These are phyloP conservation scores for Tuber umbilicatum DNA, from an alignment of 495 filamentous ascomycete species.

Conservation along the genomic window DNA sequence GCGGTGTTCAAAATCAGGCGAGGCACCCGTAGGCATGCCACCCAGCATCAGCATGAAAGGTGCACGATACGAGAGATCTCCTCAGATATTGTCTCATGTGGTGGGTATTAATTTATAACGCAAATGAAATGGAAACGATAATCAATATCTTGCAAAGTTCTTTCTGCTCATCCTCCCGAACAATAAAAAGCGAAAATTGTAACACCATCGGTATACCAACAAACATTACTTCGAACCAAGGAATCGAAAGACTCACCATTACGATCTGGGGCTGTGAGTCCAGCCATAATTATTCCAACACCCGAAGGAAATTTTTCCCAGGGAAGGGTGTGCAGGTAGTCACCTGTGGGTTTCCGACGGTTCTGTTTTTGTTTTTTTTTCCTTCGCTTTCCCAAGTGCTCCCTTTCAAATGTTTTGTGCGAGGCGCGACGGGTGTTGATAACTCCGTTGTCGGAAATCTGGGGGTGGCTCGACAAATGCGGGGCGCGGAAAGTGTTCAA, in stretches of 20 bases:
- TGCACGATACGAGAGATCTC: constrained; percentile 7
- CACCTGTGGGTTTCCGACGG: background rate
- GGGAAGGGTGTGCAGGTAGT: background rate
- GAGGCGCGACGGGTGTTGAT: background rate
- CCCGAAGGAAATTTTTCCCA: background rate
- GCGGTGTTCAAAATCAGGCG: constrained; percentile 15
- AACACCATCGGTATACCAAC: constrained; percentile 15
- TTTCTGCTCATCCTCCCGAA: constrained; percentile 24
- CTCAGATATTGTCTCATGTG: constrained; percentile 3
- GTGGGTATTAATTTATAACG: constrained; percentile 1
- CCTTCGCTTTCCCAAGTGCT: background rate
- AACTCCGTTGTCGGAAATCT: background rate
- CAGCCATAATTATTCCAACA: constrained; percentile 19
- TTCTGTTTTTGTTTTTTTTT: background rate
- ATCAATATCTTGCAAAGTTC: constrained; percentile 17
- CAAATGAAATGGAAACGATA: constrained; percentile 19
- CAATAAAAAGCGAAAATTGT: constrained; percentile 3
- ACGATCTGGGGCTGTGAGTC: constrained; percentile 21
- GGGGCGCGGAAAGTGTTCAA: background rate
- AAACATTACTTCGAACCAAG: constrained; percentile 27
- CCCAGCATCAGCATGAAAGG: constrained; percentile 18
- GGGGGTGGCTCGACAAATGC: background rate
- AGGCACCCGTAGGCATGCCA: constrained; percentile 18
- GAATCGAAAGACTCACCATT: constrained; percentile 37
- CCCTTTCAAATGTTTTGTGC: background rate